Evolutionary conservation across 768 basidiomycete genomes (phyloP), one percentile per base, ranked within the genome.

Genomic region (Candolleomyces aberdarensis): DNA sequence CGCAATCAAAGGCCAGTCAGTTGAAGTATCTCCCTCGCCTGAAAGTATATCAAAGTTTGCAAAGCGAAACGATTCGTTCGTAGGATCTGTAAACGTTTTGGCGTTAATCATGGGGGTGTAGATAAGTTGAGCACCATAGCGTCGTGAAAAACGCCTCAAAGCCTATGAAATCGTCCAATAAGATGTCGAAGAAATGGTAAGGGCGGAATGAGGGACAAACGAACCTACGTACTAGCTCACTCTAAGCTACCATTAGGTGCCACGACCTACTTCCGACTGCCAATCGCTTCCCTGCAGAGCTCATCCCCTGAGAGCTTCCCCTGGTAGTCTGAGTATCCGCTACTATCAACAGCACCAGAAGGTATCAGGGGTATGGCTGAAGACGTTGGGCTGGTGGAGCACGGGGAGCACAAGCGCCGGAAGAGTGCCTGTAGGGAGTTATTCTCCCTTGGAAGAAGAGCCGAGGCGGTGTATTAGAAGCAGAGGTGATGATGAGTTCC

Each of bases 201-300:
- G n/a, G n/a, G n/a, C n/a, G n/a, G 32, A 32, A 5, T 32, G 32
- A 32, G 4, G 4, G 32, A 32, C 32, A 50, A 53, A 17, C 51
- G 56, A 58, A 53, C 20, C 46, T 20, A 15, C 41, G 40, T 49
- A 97, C 96, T 72, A 98, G 81, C 73, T 98, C 96, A 69, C 91
- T 93, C 77, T 97, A 94, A 72, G 98, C 97, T 0, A 98, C 97
- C 97, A 99, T 99, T n/a, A n/a, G 97, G 97, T 9, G 94, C 96
- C 17, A 98, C 93, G 44, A 98, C 83, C 69, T 85, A 89, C 74
- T 91, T 94, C 9, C 96, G 92, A 67, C 87, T 88, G 8, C 91
- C 89, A 22, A 98, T 79, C 0, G 92, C 83, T 58, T 86, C 76
- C 26, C 77, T 78, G 68, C 94, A 97, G 66, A 97, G 92, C 4